phyloP scores from a whole-genome alignment of 106 monocot genomes.

The Triglochin maritima region DNA sequence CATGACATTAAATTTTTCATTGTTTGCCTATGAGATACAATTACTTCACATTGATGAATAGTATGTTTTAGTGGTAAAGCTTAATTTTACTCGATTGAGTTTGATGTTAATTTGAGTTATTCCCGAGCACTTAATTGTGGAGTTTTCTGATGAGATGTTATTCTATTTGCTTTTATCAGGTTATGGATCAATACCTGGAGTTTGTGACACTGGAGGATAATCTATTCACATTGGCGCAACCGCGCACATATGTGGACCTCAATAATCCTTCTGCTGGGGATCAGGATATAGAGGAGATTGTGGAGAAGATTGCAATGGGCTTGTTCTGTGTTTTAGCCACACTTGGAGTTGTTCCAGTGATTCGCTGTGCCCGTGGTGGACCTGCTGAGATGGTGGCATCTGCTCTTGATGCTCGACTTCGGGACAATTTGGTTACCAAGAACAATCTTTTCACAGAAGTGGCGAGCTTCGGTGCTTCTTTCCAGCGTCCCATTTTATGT shows the following conservation, averaged over 20 bases:
- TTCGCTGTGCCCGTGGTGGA: constrained; percentile 62
- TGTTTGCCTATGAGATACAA: no score
- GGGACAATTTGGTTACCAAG: constrained; percentile 63
- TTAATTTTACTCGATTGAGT: no score
- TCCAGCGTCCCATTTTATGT: constrained; percentile 77
- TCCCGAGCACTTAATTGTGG: no score
- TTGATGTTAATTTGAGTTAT: no score
- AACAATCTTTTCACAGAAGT: constrained; percentile 72
- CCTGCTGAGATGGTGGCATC: constrained; percentile 89
- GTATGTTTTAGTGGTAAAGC: no score
- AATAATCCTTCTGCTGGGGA: constrained; percentile 79
- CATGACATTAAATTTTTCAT: no score
- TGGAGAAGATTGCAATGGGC: constrained; percentile 56
- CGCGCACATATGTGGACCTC: constrained; percentile 46
- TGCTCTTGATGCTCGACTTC: constrained; percentile 50
- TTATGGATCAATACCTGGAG: constrained; percentile 75
- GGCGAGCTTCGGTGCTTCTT: constrained; percentile 33
- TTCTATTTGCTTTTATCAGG: no score
- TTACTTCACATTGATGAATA: no score
- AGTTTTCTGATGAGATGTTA: no score
- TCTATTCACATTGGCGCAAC: constrained; percentile 74
- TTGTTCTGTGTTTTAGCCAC: constrained; percentile 78
- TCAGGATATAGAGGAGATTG: constrained; percentile 56
- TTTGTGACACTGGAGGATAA: constrained; percentile 76
- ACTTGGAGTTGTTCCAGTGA: constrained; percentile 64